Conservation (phyloP, 306 rosid genomes). For the Vigna radiata region DNA sequence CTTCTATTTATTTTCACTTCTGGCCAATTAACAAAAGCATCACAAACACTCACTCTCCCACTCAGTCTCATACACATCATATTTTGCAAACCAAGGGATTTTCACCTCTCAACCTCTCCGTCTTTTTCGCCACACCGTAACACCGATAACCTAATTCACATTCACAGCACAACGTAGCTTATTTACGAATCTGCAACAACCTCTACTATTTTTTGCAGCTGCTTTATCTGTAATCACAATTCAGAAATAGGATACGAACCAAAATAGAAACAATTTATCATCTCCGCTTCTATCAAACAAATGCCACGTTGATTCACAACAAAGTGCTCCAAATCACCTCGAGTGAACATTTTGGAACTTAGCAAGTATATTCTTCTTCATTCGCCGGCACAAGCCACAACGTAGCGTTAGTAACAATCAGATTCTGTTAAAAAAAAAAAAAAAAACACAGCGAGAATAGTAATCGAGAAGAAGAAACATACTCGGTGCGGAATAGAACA, state of each 20-base stretch:
- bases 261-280: constrained; percentile 36
- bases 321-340: background rate
- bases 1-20: background rate
- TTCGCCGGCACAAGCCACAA: constrained; percentile 16
- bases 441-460: background rate
- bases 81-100: constrained; percentile 36
- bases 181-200: constrained; percentile 39
- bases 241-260: constrained; percentile 26
- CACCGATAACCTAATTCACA: background rate
- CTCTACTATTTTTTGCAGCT: constrained; percentile 25
- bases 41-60: constrained; percentile 37
- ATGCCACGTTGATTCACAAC: constrained; percentile 2
- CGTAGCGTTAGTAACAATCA: constrained; percentile 40
- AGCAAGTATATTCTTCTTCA: constrained; percentile 28
- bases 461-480: constrained; percentile 9
- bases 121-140: constrained; percentile 49
- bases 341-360: constrained; percentile 28
- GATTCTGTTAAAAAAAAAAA: constrained; percentile 14
- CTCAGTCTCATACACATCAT: constrained; percentile 28
- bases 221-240: constrained; percentile 35
- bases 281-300: constrained; percentile 14
- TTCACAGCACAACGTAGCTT: constrained; percentile 20
- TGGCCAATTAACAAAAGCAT: constrained; percentile 29
- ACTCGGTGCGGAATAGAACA: constrained; percentile 53
- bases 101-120: constrained; percentile 45